Conservation (phyloP, 768 basidiomycete species). For the Tulasnella sp. region DNA sequence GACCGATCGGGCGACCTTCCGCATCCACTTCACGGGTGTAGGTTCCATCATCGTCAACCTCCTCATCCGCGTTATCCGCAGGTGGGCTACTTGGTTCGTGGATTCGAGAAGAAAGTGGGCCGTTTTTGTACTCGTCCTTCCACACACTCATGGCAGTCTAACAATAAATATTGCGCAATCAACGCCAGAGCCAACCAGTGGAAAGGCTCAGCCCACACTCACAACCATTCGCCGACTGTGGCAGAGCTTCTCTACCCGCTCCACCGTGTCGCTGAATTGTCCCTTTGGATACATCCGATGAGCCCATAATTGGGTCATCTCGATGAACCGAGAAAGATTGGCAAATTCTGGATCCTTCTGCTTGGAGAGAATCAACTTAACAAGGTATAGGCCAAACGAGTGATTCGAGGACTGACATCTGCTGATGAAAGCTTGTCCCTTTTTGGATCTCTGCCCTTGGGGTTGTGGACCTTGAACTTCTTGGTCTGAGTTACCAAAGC, state of each 20-base stretch:
- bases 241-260: conserved; percentile 82
- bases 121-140: conserved; percentile 55
- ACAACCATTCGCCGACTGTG: conserved; percentile 85
- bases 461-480: conserved; percentile 52
- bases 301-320: conserved; percentile 91
- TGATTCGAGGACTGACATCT: background rate
- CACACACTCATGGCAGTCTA: conserved; percentile 73
- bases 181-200: background rate
- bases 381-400: background rate
- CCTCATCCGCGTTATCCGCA: conserved; percentile 40
- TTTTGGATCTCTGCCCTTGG: conserved; percentile 89
- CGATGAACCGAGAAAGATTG: conserved; percentile 76
- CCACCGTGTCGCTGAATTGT: conserved; percentile 80
- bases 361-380: background rate
- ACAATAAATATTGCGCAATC: conserved; percentile 20
- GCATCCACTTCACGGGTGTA: conserved; percentile 30
- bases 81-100: conserved; percentile 27
- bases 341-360: conserved; percentile 49
- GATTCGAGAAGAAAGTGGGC: conserved; percentile 15
- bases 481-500: conserved; percentile 71
- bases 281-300: conserved; percentile 89
- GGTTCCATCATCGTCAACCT: conserved; percentile 38
- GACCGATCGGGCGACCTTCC: background rate
- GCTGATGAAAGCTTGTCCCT: conserved; percentile 37
- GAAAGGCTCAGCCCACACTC: conserved; percentile 35